Percentiles rank a stretch among this genome's conserved stretches.
Conservation (phyloP, 2,329 filamentous ascomycete genomes). For the Tolypocladium inflatum region DNA sequence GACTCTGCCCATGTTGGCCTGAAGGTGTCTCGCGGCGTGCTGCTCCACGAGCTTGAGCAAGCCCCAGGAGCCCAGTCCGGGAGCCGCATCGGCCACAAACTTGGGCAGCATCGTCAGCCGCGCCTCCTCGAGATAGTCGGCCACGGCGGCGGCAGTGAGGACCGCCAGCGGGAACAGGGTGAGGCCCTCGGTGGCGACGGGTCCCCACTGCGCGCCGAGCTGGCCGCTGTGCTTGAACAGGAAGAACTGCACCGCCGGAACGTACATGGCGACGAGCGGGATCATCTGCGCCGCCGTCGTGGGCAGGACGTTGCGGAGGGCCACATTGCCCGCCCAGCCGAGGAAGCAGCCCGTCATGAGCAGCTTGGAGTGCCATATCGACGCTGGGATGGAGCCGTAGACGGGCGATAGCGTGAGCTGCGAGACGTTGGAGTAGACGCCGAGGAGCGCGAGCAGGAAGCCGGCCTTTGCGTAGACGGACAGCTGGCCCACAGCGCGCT, state of each 20-base stretch:
- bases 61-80: constrained; percentile 57
- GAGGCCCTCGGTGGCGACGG: constrained; percentile 62
- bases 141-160: constrained; percentile 55
- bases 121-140: constrained; percentile 53
- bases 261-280: constrained; percentile 65
- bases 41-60: constrained; percentile 48
- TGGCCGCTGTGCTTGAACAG: constrained; percentile 56
- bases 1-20: constrained; percentile 47
- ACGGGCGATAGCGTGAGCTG: constrained; percentile 74
- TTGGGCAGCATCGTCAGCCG: constrained; percentile 45
- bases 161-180: constrained; percentile 62
- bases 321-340: constrained; percentile 61
- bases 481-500: constrained; percentile 24
- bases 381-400: constrained; percentile 75
- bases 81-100: constrained; percentile 51
- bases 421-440: constrained; percentile 59
- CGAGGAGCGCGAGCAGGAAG: constrained; percentile 27
- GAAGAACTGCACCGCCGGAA: constrained; percentile 63
- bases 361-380: constrained; percentile 59
- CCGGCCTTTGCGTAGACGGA: constrained; percentile 25
- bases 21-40: constrained; percentile 28
- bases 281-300: constrained; percentile 44
- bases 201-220: constrained; percentile 63
- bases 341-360: constrained; percentile 58
- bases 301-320: constrained; percentile 36